Evolutionary conservation across 2,329 filamentous ascomycete genomes (phyloP).

Genomic region (Colletotrichum coccodes): DNA sequence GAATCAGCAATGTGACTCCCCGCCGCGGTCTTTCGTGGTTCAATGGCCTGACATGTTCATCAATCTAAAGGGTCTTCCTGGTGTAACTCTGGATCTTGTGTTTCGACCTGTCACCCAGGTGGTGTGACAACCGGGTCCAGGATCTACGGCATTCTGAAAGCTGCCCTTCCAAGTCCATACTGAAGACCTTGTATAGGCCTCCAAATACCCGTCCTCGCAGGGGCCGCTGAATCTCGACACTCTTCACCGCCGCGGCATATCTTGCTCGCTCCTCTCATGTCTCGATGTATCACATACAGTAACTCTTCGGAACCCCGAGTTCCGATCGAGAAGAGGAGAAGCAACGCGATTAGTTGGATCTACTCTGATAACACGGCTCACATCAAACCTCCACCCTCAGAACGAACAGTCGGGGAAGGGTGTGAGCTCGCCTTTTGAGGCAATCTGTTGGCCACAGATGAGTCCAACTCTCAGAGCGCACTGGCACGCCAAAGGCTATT

Average conservation of each 20-base stretch:
- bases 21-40: background rate
- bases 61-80: constrained; percentile 25
- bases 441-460: background rate
- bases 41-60: constrained; percentile 16
- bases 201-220: background rate
- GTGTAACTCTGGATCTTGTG: constrained; percentile 25
- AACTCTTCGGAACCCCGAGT: background rate
- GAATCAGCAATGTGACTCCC: background rate
- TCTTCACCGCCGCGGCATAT: background rate
- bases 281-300: constrained; percentile 1
- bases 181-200: constrained; percentile 7
- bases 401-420: background rate
- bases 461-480: constrained; percentile 17
- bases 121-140: constrained; percentile 21
- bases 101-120: constrained; percentile 23
- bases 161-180: constrained; percentile 4
- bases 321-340: background rate
- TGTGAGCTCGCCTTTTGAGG: background rate
- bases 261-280: background rate
- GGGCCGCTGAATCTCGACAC: background rate
- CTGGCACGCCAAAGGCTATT: background rate
- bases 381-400: background rate
- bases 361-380: background rate
- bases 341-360: background rate
- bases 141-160: background rate